Evolutionary conservation across 1,284 basidiomycete species (phyloP).

Genomic region (Ceratobasidium sp.): DNA sequence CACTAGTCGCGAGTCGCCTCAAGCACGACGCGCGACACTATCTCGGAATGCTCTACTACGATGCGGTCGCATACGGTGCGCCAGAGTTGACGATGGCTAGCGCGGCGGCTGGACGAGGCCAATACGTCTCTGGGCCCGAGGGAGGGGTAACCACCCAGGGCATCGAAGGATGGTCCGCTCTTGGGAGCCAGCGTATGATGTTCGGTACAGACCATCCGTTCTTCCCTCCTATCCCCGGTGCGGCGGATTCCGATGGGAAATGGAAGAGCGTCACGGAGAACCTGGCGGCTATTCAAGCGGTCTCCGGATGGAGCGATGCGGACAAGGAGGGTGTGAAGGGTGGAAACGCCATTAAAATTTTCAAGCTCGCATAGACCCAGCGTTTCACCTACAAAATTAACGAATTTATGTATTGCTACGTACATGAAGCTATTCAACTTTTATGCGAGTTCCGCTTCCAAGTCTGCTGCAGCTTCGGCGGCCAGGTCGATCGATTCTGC

Average conservation of each 20-base stretch:
- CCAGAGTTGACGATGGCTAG: conserved; percentile 44
- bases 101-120: conserved; percentile 41
- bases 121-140: neutral
- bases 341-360: conserved; percentile 71
- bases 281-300: conserved; percentile 72
- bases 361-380: conserved; percentile 51
- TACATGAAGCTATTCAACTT: neutral
- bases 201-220: conserved; percentile 91
- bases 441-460: conserved; percentile 29
- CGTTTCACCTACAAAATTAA: neutral
- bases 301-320: conserved; percentile 64
- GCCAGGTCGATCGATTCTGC: conserved; percentile 34
- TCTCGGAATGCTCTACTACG: conserved; percentile 78
- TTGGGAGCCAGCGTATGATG: conserved; percentile 65
- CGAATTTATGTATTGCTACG: neutral
- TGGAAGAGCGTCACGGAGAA: conserved; percentile 87
- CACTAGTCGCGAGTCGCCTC: conserved; percentile 72
- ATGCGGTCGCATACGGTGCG: conserved; percentile 73
- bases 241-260: conserved; percentile 57
- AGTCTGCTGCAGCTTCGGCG: conserved; percentile 26
- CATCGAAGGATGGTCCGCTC: conserved; percentile 43
- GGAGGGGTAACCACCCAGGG: conserved; percentile 1
- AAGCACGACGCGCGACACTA: conserved; percentile 84
- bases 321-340: conserved; percentile 72
- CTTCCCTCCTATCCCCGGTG: conserved; percentile 74